Base-by-base conservation (phyloP, 2,329 filamentous ascomycete genomes). In the Beauveria scarabaeidicola region DNA sequence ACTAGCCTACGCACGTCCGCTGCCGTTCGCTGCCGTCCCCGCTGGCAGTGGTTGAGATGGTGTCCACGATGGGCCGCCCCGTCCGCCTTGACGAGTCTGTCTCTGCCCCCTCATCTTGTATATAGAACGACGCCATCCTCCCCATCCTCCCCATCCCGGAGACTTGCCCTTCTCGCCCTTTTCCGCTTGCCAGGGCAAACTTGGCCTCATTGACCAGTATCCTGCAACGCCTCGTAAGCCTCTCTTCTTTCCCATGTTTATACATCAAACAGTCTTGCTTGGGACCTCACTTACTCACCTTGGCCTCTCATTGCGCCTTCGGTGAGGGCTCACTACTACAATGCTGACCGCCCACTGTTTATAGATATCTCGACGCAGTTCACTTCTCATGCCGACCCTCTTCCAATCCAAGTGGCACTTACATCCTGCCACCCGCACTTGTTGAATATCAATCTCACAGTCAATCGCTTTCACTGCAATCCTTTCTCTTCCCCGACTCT, bases 121-220 rank as follows among this genome's bases (percentile, higher is more conserved):
- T 60, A 60, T 60, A 60, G 58, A 54, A 60, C 38, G 10, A 36
- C 52, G 38, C 58, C 58, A 50, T 60, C 52, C 58, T 51, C 51
- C 36, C 32, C 32, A 36, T 36, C 5, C 32, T 36, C 32, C 50
- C 48, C 23, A 7, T 59, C 29, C 29, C 27, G 7, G n/a, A 23
- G 21, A 27, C 25, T 43, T 32, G 15, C n/a, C 10, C 41, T 46
- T 36, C 40, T 23, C 41, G 38, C 27, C 48, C 53, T 6, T 52
- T 40, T 40, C 27, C 10, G 57, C 48, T 50, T 46, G 10, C 50
- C 27, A 47, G 48, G 57, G 48, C 57, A 40, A 36, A 15, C 17
- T 21, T 47, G 19, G 57, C 57, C 57, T 59, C 41, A 52, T 21
- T 47, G 21, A 41, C 47, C 40, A 15, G 25, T 13, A 27, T 36